Conservation (phyloP, 306 rosid genomes). For the Dryas octopetala region DNA sequence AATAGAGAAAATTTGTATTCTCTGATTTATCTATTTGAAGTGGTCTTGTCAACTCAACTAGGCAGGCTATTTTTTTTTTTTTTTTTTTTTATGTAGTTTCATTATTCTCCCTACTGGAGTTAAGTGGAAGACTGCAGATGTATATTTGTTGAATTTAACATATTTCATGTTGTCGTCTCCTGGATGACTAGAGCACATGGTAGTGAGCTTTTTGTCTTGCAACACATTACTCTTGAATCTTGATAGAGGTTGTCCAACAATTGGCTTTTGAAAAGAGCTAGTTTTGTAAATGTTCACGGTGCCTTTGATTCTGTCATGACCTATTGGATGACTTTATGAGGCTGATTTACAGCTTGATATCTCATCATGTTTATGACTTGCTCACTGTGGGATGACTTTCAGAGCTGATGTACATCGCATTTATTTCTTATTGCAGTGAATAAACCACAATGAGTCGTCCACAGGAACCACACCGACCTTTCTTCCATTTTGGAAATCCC, state of each 20-base stretch:
- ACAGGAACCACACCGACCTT: conserved; percentile 61
- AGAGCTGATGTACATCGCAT: background rate
- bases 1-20: background rate
- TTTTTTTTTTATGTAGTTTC: background rate
- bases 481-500: conserved; percentile 82
- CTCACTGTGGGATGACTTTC: background rate
- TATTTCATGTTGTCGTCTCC: background rate
- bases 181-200: background rate
- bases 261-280: background rate
- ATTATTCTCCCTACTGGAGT: background rate
- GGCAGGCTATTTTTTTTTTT: background rate
- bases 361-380: background rate
- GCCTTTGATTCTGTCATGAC: background rate
- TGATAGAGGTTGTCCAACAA: background rate
- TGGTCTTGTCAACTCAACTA: background rate
- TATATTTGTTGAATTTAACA: background rate
- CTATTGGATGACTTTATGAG: background rate
- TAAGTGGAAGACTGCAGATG: background rate
- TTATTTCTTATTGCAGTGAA: conserved; percentile 32
- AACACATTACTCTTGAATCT: background rate
- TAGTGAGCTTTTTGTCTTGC: background rate
- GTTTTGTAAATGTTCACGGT: background rate
- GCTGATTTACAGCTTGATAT: background rate
- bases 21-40: background rate
- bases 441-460: conserved; percentile 57